Evolutionary conservation across 1,284 basidiomycete species (phyloP).

Genomic region (Trametes sp.): DNA sequence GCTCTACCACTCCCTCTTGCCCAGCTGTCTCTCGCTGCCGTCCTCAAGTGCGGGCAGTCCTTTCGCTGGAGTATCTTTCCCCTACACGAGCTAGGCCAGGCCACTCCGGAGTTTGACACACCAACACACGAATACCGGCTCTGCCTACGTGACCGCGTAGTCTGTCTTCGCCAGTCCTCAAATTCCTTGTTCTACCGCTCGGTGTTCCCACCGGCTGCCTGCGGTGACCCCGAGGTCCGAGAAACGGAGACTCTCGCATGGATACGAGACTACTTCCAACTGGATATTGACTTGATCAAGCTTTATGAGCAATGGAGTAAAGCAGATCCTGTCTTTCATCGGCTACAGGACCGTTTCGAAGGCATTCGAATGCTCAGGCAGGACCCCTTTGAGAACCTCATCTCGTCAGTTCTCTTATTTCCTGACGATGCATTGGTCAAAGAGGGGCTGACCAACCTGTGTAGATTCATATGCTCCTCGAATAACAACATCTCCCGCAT

Average conservation of each 20-base stretch:
- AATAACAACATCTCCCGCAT: constrained; percentile 97
- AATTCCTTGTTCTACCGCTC: constrained; percentile 78
- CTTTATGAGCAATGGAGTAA: constrained; percentile 85
- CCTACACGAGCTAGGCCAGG: constrained; percentile 39
- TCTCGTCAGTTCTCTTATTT: constrained; percentile 76
- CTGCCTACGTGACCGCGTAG: constrained; percentile 80
- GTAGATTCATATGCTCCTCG: constrained; percentile 96
- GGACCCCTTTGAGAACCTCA: constrained; percentile 94
- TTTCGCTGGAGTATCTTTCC: constrained; percentile 77
- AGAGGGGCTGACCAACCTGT: not conserved
- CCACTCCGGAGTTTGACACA: constrained; percentile 15
- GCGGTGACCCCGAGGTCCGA: constrained; percentile 7
- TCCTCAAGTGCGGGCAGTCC: constrained; percentile 82
- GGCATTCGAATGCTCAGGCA: constrained; percentile 86
- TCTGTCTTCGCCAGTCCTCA: constrained; percentile 81
- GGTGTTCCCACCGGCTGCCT: constrained; percentile 51
- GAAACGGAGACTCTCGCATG: constrained; percentile 73
- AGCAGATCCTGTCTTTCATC: constrained; percentile 80
- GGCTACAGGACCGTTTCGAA: constrained; percentile 65
- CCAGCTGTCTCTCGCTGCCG: constrained; percentile 75
- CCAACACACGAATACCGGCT: constrained; percentile 72
- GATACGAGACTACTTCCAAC: constrained; percentile 91
- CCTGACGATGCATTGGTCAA: not conserved
- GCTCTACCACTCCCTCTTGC: constrained; percentile 64
- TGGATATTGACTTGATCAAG: constrained; percentile 76